phyloP scores from a whole-genome alignment of 345 rosid genomes.

The Aquilaria malaccensis region DNA sequence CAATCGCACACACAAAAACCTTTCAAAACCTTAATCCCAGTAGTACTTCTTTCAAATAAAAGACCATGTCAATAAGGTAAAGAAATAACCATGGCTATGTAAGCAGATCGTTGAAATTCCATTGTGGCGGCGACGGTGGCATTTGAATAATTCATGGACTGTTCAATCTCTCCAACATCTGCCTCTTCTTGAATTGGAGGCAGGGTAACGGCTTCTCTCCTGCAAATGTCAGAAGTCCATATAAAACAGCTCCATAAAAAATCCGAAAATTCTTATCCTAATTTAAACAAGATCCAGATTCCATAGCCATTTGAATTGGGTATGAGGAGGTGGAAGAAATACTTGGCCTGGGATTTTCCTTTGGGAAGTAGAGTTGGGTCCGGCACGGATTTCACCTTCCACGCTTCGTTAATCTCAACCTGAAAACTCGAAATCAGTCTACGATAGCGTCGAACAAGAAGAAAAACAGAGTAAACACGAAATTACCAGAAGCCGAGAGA shows the following conservation, averaged over 20 bases:
- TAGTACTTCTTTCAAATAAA: too few species aligned
- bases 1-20: too few species aligned
- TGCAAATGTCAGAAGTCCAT: conserved; percentile 24
- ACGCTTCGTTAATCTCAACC: conserved; percentile 81
- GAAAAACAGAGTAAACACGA: not conserved
- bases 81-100: conserved; percentile 58
- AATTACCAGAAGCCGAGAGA: conserved; percentile 65
- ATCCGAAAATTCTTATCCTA: conserved; percentile 2
- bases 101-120: conserved; percentile 50
- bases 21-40: too few species aligned
- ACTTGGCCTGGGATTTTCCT: conserved; percentile 70
- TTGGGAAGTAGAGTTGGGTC: conserved; percentile 70
- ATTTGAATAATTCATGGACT: conserved; percentile 31
- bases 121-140: conserved; percentile 21
- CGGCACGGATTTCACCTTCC: conserved; percentile 49
- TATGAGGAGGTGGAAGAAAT: conserved; percentile 1
- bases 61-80: too few species aligned
- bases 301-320: too few species aligned
- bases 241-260: not conserved
- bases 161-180: conserved; percentile 51
- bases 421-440: conserved; percentile 12
- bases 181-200: conserved; percentile 45
- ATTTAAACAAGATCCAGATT: not conserved
- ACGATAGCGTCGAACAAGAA: not conserved
- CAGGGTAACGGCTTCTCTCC: conserved; percentile 74